These are phyloP conservation scores for Boletus patriciae DNA, from an alignment of 768 basidiomycete genomes.

Conservation along the genomic window DNA sequence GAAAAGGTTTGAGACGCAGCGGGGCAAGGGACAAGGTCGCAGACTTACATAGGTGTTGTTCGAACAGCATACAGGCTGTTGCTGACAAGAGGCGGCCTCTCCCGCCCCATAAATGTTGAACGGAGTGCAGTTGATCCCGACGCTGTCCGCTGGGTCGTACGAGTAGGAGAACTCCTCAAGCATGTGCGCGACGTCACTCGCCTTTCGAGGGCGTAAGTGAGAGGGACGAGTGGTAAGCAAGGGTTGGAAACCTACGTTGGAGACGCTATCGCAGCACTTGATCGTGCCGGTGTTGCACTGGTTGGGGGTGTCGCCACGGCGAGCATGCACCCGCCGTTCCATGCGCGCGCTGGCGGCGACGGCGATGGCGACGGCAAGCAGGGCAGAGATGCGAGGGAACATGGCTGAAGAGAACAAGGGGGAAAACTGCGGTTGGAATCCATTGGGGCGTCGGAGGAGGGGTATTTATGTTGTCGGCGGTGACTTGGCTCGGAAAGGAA, in stretches of 20 bases:
- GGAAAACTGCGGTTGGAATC: neutral
- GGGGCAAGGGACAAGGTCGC: neutral
- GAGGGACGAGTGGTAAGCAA: neutral
- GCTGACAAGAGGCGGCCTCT: conserved; percentile 17
- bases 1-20: neutral
- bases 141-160: conserved; percentile 19
- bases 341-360: conserved; percentile 25
- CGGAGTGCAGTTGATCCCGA: conserved; percentile 28
- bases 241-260: conserved; percentile 17
- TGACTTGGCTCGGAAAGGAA: conserved; percentile 15
- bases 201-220: conserved; percentile 6
- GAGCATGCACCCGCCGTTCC: conserved; percentile 17
- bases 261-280: conserved; percentile 21
- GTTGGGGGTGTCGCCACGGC: neutral
- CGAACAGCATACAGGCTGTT: conserved; percentile 30
- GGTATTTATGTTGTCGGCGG: conserved; percentile 25
- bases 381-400: conserved; percentile 22
- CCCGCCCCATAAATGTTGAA: conserved; percentile 22
- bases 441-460: neutral
- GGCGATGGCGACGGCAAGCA: conserved; percentile 20
- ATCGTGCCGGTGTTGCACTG: conserved; percentile 23
- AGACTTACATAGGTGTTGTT: conserved; percentile 21
- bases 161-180: conserved; percentile 6
- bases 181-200: conserved; percentile 3
- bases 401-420: conserved; percentile 9